Evolutionary conservation across 1,139 yeast genomes (phyloP).

Genomic region (Hemisphaericaspora xylofermentans): DNA sequence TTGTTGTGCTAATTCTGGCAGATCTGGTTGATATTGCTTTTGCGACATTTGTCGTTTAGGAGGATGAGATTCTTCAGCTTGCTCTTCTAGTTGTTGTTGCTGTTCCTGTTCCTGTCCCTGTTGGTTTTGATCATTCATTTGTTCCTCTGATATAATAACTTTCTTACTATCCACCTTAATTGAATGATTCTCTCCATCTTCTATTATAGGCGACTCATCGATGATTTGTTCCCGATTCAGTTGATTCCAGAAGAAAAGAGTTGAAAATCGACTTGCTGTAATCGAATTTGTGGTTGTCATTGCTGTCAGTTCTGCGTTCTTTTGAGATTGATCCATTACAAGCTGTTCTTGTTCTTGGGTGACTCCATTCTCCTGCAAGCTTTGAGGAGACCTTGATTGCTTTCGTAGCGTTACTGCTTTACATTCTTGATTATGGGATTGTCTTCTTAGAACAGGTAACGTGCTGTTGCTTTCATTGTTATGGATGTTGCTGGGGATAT

Average conservation of each 20-base stretch:
- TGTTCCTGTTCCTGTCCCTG: background rate
- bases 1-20: no score
- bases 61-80: background rate
- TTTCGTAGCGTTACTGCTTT: background rate
- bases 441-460: background rate
- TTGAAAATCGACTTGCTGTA: conserved; percentile 4
- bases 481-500: background rate
- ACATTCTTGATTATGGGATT: background rate
- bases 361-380: background rate
- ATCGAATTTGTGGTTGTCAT: background rate
- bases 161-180: background rate
- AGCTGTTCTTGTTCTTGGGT: background rate
- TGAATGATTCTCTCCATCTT: background rate
- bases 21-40: no score
- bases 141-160: background rate
- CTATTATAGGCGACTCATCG: conserved; percentile 5
- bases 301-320: background rate
- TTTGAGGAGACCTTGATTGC: background rate
- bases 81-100: background rate
- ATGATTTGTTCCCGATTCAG: background rate
- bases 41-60: background rate
- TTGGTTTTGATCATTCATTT: background rate
- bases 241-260: conserved; percentile 6
- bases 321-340: background rate
- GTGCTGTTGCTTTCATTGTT: background rate